These are phyloP conservation scores for Phialophora verrucosa DNA, from an alignment of 2,329 filamentous ascomycete genomes.

Conservation along the genomic window DNA sequence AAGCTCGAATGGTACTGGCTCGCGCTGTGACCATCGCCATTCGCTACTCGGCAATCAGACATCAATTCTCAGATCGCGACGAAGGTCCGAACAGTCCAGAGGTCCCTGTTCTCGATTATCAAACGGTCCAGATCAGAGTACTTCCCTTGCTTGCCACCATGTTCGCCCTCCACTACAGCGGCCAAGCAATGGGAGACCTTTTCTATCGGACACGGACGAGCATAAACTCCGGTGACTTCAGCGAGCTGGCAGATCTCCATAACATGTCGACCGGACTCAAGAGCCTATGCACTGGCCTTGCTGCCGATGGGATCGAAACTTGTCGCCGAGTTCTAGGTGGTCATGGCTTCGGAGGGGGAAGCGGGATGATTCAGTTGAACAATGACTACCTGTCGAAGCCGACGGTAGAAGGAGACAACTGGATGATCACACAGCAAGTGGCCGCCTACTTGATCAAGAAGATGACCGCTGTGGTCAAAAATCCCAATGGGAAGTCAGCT, in stretches of 20 bases:
- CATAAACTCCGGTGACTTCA: slow-evolving; percentile 56
- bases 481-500: too few relatives aligned
- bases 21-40: slow-evolving; percentile 60
- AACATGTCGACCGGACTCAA: slow-evolving; percentile 77
- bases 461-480: too few relatives aligned
- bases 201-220: slow-evolving; percentile 49
- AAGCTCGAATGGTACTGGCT: slow-evolving; percentile 58
- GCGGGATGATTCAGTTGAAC: slow-evolving; percentile 65
- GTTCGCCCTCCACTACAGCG: slow-evolving; percentile 55
- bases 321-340: slow-evolving; percentile 71
- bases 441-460: slow-evolving; percentile 74
- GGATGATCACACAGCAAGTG: slow-evolving; percentile 80
- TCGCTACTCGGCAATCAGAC: slow-evolving; percentile 55
- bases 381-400: slow-evolving; percentile 73
- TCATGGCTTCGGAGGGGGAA: slow-evolving; percentile 45
- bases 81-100: too few relatives aligned
- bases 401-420: slow-evolving; percentile 80
- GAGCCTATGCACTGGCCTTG: slow-evolving; percentile 71
- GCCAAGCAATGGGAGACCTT: slow-evolving; percentile 53
- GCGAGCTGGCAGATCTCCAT: slow-evolving; percentile 70
- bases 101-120: too few relatives aligned
- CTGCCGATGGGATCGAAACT: slow-evolving; percentile 74
- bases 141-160: slow-evolving; percentile 55
- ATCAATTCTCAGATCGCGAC: slow-evolving; percentile 55
- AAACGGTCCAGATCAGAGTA: too few relatives aligned